Percentiles rank a stretch among this genome's conserved stretches.
Conservation (phyloP, 257 asterid species). For the Apocynum venetum region DNA sequence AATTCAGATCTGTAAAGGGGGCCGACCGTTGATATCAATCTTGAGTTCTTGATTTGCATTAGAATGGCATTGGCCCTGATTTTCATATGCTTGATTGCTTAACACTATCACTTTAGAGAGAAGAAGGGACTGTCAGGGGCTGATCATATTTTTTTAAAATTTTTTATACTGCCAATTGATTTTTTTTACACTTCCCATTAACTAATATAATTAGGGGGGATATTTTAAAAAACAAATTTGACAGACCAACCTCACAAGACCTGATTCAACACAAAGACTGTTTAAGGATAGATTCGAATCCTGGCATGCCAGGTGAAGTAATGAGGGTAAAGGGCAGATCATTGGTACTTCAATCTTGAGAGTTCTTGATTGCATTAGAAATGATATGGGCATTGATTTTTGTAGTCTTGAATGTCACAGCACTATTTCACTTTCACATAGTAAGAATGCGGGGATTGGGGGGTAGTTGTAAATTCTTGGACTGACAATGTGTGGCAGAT, state of each 20-base stretch:
- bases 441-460: background rate
- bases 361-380: background rate
- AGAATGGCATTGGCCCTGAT: background rate
- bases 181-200: too few relatives aligned
- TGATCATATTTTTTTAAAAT: too few relatives aligned
- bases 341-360: background rate
- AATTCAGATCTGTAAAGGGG: slow-evolving; percentile 23
- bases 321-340: background rate
- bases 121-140: background rate
- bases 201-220: too few relatives aligned
- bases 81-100: background rate
- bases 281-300: too few relatives aligned
- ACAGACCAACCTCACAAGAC: too few relatives aligned
- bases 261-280: too few relatives aligned
- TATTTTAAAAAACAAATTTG: too few relatives aligned
- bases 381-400: background rate
- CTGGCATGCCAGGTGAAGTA: too few relatives aligned
- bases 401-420: background rate
- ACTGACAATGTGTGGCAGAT: background rate
- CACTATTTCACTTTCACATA: background rate
- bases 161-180: too few relatives aligned
- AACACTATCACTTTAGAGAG: background rate
- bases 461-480: background rate
- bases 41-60: background rate
- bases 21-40: slow-evolving; percentile 21